A percentile compares a stretch with the other conserved stretches of the same genome.
Conservation (phyloP, 257 asterid species). For the Parsonsia alboflavescens region DNA sequence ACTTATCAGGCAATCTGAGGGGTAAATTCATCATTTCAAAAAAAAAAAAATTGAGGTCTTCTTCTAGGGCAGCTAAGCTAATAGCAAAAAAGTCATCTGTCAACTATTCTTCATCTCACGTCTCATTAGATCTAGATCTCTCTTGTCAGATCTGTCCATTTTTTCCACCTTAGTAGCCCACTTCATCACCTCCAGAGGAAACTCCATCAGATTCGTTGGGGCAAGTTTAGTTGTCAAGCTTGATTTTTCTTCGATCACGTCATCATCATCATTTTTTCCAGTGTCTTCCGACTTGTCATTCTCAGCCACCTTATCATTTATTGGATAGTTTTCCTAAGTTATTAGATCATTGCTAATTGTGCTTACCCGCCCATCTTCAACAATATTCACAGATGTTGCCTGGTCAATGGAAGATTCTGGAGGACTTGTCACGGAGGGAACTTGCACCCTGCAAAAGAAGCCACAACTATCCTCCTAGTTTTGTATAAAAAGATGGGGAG, state of each 20-base stretch:
- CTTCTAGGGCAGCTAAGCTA: no score
- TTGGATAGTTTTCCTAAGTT: constrained; percentile 17
- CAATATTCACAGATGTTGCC: constrained; percentile 48
- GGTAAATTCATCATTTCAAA: no score
- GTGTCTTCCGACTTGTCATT: constrained; percentile 20
- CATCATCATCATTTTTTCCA: constrained; percentile 16
- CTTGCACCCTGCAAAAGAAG: constrained; percentile 36
- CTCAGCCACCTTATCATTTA: constrained; percentile 17
- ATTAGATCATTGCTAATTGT: constrained; percentile 35
- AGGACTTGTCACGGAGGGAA: constrained; percentile 29
- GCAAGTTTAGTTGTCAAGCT: constrained; percentile 15
- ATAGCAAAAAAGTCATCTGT: no score
- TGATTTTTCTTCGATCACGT: constrained; percentile 8
- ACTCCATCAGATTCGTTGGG: no score
- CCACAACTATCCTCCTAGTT: background rate
- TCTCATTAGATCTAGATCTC: no score
- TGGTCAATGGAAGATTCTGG: constrained; percentile 56
- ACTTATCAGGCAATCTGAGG: no score
- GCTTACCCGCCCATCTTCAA: constrained; percentile 48
- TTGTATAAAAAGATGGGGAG: background rate
- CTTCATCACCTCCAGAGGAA: no score
- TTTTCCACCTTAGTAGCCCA: no score
- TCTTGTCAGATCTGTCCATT: no score
- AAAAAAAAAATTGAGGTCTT: no score
- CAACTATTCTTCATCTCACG: no score